Evolutionary conservation across 2,329 filamentous ascomycete species (phyloP).

Genomic region (Penicillium sclerotiorum): DNA sequence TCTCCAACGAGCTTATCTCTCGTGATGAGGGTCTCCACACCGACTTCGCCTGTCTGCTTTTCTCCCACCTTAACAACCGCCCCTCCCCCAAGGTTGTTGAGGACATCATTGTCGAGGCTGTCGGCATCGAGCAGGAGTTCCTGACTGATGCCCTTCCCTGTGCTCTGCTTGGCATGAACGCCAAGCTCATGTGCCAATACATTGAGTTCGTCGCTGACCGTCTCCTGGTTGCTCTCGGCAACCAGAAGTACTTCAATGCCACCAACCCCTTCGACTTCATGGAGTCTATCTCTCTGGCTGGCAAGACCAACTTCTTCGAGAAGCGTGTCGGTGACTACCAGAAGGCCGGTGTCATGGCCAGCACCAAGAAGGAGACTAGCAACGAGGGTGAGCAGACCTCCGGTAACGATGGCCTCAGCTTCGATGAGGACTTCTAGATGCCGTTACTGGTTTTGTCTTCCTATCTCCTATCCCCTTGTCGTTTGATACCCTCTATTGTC

Average conservation of each 20-base stretch:
- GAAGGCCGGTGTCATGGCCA: conserved; percentile 98
- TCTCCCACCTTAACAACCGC: conserved; percentile 94
- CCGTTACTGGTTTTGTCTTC: conserved; percentile 1
- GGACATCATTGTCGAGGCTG: conserved; percentile 91
- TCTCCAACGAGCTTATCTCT: conserved; percentile 99
- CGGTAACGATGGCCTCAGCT: conserved; percentile 73
- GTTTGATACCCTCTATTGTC: conserved; percentile 28
- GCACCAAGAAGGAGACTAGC: conserved; percentile 70
- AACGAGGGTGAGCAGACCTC: conserved; percentile 49
- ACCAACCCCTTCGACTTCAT: conserved; percentile 99
- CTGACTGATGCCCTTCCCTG: conserved; percentile 92
- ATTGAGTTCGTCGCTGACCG: conserved; percentile 99
- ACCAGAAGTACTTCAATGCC: conserved; percentile 88
- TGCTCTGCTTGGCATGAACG: conserved; percentile 95
- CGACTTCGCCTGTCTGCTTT: conserved; percentile 95
- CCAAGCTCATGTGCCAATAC: conserved; percentile 97
- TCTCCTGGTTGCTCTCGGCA: conserved; percentile 88
- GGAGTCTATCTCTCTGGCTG: conserved; percentile 98
- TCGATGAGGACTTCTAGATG: conserved; percentile 94
- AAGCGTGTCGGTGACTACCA: conserved; percentile 99
- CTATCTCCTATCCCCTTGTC: conserved; percentile 12
- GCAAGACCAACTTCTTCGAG: conserved; percentile 99
- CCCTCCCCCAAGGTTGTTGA: conserved; percentile 79
- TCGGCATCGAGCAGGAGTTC: conserved; percentile 96
- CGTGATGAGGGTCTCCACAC: conserved; percentile 99